A percentile compares a stretch with the other conserved stretches of the same genome.
Evolutionary conservation across 2,329 filamentous ascomycete genomes (phyloP).

Genomic region (Lasiodiplodia theobromae): DNA sequence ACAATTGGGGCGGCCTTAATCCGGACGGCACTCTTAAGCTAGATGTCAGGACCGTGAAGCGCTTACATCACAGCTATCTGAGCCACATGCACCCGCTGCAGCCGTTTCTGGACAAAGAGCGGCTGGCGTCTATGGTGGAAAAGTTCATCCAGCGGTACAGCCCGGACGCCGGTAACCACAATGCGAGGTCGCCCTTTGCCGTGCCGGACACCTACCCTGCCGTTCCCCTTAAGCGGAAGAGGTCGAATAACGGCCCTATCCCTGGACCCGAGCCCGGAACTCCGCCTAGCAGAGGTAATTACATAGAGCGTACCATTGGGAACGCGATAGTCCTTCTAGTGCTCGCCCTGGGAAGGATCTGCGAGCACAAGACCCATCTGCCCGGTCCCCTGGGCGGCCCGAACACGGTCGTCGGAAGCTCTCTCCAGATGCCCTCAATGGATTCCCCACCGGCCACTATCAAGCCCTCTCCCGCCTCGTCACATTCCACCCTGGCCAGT

Average conservation of each 20-base stretch:
- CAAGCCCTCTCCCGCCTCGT: conserved; percentile 49
- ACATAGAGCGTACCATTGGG: conserved; percentile 39
- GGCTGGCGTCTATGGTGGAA: conserved; percentile 61
- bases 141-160: conserved; percentile 50
- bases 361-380: conserved; percentile 60
- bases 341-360: conserved; percentile 86
- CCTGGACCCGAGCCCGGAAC: conserved; percentile 12
- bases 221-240: conserved; percentile 45
- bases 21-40: conserved; percentile 62
- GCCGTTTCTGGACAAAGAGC: conserved; percentile 65
- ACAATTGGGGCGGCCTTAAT: conserved; percentile 58
- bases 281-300: neutral
- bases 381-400: conserved; percentile 64
- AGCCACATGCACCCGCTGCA: conserved; percentile 68
- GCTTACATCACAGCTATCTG: conserved; percentile 63
- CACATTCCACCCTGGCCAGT: conserved; percentile 46
- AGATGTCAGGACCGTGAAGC: conserved; percentile 57
- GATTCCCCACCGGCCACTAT: conserved; percentile 36
- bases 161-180: conserved; percentile 36
- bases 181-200: conserved; percentile 35
- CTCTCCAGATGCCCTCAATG: conserved; percentile 34
- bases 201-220: conserved; percentile 36
- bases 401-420: conserved; percentile 41
- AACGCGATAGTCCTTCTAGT: conserved; percentile 85
- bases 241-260: conserved; percentile 37